phyloP scores from a whole-genome alignment of 371 early-diverging fungal species.

The Phascolomyces articulosus region DNA sequence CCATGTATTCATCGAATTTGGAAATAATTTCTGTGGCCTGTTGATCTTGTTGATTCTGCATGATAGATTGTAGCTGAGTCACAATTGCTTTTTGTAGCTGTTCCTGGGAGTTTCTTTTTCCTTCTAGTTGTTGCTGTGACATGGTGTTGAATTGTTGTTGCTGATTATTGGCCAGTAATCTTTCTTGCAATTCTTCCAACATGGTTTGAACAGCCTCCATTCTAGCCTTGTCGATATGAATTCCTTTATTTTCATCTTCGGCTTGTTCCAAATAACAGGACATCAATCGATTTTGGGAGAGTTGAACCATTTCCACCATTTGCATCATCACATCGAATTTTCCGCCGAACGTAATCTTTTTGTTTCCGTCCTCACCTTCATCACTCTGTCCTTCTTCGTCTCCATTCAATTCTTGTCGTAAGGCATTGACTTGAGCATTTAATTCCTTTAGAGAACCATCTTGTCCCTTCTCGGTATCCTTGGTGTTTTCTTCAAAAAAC shows the following conservation, averaged over 20 bases:
- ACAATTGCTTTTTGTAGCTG: background rate
- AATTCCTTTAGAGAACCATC: conserved; percentile 14
- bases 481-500: conserved; percentile 17
- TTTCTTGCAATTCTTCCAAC: conserved; percentile 19
- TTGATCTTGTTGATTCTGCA: background rate
- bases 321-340: conserved; percentile 44
- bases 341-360: conserved; percentile 16
- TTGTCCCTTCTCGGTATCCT: conserved; percentile 18
- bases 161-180: background rate
- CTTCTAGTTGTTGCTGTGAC: too few relatives aligned
- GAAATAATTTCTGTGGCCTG: background rate
- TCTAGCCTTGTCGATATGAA: conserved; percentile 17
- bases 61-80: background rate
- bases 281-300: conserved; percentile 30
- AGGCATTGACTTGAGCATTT: conserved; percentile 16
- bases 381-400: conserved; percentile 4
- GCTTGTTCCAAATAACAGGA: conserved; percentile 16
- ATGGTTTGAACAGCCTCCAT: conserved; percentile 15
- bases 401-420: conserved; percentile 32
- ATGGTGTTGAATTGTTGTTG: too few relatives aligned
- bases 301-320: conserved; percentile 43
- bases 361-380: conserved; percentile 1
- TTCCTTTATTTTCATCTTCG: conserved; percentile 11
- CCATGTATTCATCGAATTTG: background rate
- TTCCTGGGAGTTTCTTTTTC: background rate